A percentile compares a stretch with the other conserved stretches of the same genome.
phyloP scores from a whole-genome alignment of 352 stramenopile species.

The Phytophthora sp. region DNA sequence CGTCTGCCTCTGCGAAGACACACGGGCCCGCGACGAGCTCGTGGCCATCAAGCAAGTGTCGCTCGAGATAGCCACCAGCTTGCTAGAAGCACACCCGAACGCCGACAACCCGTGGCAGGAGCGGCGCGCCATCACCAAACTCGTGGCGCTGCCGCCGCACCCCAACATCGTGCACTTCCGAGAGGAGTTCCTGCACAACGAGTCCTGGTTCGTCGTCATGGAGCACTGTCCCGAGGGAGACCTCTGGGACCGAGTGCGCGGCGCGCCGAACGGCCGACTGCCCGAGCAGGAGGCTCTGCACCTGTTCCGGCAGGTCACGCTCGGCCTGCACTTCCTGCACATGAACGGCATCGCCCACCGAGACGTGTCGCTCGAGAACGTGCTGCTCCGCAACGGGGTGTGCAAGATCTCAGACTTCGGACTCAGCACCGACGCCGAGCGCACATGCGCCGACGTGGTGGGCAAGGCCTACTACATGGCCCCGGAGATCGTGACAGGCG shows the following conservation, averaged over 20 bases:
- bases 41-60: constrained; percentile 57
- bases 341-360: constrained; percentile 51
- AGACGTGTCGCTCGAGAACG: constrained; percentile 65
- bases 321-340: constrained; percentile 49
- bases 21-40: constrained; percentile 13
- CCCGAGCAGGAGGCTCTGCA: constrained; percentile 20
- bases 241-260: constrained; percentile 37
- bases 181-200: constrained; percentile 47
- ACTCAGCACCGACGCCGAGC: constrained; percentile 33
- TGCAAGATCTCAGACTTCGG: constrained; percentile 70
- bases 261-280: constrained; percentile 23
- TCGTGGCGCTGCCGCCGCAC: constrained; percentile 31
- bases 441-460: constrained; percentile 29
- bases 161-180: constrained; percentile 47
- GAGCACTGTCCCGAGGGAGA: constrained; percentile 58
- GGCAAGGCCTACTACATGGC: constrained; percentile 67
- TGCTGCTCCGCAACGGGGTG: constrained; percentile 30
- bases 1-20: constrained; percentile 48
- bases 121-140: constrained; percentile 16
- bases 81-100: constrained; percentile 25
- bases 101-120: constrained; percentile 53
- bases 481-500: constrained; percentile 42
- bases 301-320: constrained; percentile 35
- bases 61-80: constrained; percentile 20
- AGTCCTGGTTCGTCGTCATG: constrained; percentile 56